A percentile compares a stretch with the other conserved stretches of the same genome.
These are phyloP conservation scores for Trypethelium eluteriae DNA, from an alignment of 495 filamentous ascomycete species.

Conservation along the genomic window DNA sequence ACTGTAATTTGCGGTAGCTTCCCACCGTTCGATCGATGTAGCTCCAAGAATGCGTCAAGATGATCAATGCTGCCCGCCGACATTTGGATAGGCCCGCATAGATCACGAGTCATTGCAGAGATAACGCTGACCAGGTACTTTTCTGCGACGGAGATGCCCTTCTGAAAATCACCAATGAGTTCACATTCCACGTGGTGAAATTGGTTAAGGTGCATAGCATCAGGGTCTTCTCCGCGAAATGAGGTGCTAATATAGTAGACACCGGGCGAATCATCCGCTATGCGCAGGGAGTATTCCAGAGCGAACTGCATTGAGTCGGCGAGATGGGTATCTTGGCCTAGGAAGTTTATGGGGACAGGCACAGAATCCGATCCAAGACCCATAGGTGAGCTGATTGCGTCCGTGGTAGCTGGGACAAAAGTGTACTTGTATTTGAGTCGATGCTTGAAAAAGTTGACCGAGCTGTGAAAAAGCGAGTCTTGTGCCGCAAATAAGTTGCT, in stretches of 20 bases:
- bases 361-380: background rate
- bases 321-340: background rate
- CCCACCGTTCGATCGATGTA: background rate
- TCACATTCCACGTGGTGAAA: background rate
- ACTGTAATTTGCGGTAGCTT: background rate
- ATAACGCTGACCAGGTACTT: background rate
- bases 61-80: background rate
- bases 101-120: background rate
- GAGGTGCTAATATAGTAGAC: background rate
- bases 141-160: background rate
- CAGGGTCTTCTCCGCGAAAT: background rate
- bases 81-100: background rate
- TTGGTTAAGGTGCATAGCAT: background rate
- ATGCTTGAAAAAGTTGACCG: background rate
- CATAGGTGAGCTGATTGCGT: background rate
- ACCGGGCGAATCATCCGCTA: background rate
- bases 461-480: background rate
- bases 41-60: background rate
- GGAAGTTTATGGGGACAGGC: background rate
- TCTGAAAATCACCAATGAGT: background rate
- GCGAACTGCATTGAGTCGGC: background rate
- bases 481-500: background rate
- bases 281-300: background rate
- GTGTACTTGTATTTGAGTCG: background rate
- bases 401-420: background rate